Conservation (phyloP, 345 rosid species). For the Kandelia obovata region DNA sequence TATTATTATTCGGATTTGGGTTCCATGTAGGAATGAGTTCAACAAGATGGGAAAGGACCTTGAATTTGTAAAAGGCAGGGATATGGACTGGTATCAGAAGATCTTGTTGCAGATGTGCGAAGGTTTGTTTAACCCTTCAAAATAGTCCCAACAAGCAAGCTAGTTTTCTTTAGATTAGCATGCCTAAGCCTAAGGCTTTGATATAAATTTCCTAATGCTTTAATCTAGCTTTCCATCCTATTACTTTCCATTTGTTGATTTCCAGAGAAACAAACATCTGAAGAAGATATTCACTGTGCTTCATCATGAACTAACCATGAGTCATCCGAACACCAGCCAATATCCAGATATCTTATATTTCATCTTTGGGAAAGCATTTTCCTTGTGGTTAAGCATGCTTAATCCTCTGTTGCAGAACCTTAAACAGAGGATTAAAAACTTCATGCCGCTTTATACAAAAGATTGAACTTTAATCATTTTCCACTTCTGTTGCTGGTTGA, state of each 20-base stretch:
- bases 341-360: too few relatives aligned
- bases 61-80: constrained; percentile 59
- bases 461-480: constrained; percentile 27
- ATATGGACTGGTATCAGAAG: constrained; percentile 56
- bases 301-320: constrained; percentile 73
- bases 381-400: constrained; percentile 1
- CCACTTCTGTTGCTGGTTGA: not conserved
- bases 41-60: constrained; percentile 73
- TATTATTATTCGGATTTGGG: constrained; percentile 4
- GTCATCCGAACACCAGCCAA: not conserved
- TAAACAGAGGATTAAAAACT: constrained; percentile 72
- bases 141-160: too few relatives aligned
- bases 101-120: constrained; percentile 51
- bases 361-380: not conserved
- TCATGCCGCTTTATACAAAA: constrained; percentile 35
- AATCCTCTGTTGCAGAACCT: constrained; percentile 52
- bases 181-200: too few relatives aligned
- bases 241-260: not conserved
- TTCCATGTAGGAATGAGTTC: constrained; percentile 55
- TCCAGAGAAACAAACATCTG: constrained; percentile 76
- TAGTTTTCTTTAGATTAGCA: too few relatives aligned
- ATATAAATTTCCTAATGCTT: too few relatives aligned
- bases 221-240: not conserved
- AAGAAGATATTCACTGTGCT: constrained; percentile 76
- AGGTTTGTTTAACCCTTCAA: constrained; percentile 37